These are phyloP conservation scores for Aspergillus costaricaensis DNA, from an alignment of 2,329 filamentous ascomycete genomes.

Conservation along the genomic window DNA sequence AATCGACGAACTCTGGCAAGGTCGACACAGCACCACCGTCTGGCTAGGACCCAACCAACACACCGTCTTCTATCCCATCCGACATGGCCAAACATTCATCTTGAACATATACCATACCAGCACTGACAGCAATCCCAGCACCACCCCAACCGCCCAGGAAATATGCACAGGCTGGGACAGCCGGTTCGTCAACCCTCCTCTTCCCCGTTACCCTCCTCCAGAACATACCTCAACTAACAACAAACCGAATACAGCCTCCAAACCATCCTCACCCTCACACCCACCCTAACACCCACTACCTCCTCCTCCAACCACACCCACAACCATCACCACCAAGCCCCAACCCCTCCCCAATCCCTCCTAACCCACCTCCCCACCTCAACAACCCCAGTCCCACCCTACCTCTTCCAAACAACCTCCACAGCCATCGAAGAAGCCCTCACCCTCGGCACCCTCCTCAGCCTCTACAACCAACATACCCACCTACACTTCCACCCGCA, in stretches of 20 bases:
- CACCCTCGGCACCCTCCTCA: slow-evolving; percentile 1
- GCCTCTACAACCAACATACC: slow-evolving; percentile 1
- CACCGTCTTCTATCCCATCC: slow-evolving; percentile 1
- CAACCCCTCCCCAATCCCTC: neutral
- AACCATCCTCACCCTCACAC: neutral
- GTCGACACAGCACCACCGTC: neutral
- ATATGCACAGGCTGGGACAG: neutral
- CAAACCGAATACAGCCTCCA: neutral
- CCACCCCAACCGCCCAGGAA: neutral
- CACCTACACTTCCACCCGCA: neutral
- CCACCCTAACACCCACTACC: neutral
- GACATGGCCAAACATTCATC: neutral
- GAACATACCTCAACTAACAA: neutral
- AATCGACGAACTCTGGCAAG: slow-evolving; percentile 1
- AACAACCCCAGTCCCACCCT: neutral
- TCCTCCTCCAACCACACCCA: too few relatives aligned
- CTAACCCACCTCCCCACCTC: neutral
- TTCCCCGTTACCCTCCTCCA: neutral
- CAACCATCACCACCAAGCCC: too few relatives aligned
- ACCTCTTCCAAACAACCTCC: slow-evolving; percentile 2
- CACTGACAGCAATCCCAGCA: neutral
- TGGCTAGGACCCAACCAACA: slow-evolving; percentile 6
- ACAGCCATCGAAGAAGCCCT: neutral
- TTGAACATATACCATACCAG: neutral
- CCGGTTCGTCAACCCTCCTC: neutral